These are phyloP conservation scores for Coniosporium tulheliwenetii DNA, from an alignment of 2,329 filamentous ascomycete genomes.

Conservation along the genomic window DNA sequence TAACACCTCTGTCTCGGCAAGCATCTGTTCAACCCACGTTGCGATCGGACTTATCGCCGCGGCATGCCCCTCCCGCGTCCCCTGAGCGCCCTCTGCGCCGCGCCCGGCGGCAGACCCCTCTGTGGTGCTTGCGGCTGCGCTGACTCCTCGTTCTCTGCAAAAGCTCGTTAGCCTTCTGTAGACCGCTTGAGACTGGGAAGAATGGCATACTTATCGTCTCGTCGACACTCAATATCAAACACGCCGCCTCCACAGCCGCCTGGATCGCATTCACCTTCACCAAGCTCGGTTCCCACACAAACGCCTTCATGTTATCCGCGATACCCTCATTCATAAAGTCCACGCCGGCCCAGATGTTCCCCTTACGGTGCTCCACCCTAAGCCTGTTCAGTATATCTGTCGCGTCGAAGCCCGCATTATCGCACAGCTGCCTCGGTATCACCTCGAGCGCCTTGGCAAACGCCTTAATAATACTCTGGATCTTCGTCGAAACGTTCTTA, in stretches of 20 bases:
- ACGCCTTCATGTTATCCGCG: conserved; percentile 82
- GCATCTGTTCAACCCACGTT: too few species aligned
- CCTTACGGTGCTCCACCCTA: conserved; percentile 89
- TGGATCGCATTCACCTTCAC: conserved; percentile 97
- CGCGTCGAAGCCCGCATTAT: conserved; percentile 96
- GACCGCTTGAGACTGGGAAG: neutral
- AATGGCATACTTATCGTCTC: conserved; percentile 70
- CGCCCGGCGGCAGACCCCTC: conserved; percentile 44
- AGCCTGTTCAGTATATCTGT: conserved; percentile 96
- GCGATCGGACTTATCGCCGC: conserved; percentile 40
- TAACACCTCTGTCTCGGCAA: too few species aligned
- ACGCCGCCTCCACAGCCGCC: conserved; percentile 87
- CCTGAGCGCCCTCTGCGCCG: conserved; percentile 76
- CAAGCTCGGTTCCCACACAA: conserved; percentile 93
- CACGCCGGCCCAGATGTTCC: conserved; percentile 85
- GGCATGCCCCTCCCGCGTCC: conserved; percentile 85
- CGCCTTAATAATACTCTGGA: conserved; percentile 93
- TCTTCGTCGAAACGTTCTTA: conserved; percentile 83
- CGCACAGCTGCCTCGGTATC: conserved; percentile 90
- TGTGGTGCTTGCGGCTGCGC: conserved; percentile 66
- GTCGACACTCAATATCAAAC: conserved; percentile 88
- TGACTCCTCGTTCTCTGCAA: conserved; percentile 74
- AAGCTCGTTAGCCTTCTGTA: conserved; percentile 1
- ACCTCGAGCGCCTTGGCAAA: conserved; percentile 96
- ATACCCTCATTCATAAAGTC: conserved; percentile 90